Conservation (phyloP, 176 grass and related monocot species). For the Typha latifolia region DNA sequence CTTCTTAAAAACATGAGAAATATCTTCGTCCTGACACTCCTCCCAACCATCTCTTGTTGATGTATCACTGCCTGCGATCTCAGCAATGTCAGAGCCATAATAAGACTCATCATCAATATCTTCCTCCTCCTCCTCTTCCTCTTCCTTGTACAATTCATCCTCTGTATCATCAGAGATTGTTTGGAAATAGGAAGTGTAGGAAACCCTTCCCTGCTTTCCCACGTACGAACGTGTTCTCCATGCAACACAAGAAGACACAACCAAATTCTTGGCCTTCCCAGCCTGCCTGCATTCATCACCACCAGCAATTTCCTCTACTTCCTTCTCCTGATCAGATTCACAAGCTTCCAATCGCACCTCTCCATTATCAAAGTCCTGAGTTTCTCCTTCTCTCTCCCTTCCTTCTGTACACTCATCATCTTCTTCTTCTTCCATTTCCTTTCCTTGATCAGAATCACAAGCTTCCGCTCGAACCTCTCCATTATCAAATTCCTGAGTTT, state of each 20-base stretch:
- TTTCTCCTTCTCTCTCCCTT: constrained; percentile 5
- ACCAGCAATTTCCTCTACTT: constrained; percentile 16
- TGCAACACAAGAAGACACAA: constrained; percentile 48
- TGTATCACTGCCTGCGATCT: constrained; percentile 26
- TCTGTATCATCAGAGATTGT: constrained; percentile 54
- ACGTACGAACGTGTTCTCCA: constrained; percentile 53
- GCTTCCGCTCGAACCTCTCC: too few relatives aligned
- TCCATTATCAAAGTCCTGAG: constrained; percentile 7
- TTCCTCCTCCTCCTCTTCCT: constrained; percentile 20
- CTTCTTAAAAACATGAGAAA: constrained; percentile 4
- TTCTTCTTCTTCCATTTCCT: background rate
- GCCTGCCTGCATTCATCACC: background rate
- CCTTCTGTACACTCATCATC: constrained; percentile 36
- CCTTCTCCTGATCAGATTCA: constrained; percentile 30
- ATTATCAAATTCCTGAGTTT: background rate
- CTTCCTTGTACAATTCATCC: constrained; percentile 43
- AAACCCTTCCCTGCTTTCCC: constrained; percentile 50
- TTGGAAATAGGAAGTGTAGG: constrained; percentile 61
- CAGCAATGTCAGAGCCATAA: constrained; percentile 15
- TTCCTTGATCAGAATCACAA: background rate
- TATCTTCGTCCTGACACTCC: constrained; percentile 9
- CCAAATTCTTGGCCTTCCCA: constrained; percentile 15
- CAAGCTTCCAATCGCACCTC: constrained; percentile 11
- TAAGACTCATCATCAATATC: constrained; percentile 20
- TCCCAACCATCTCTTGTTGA: constrained; percentile 25